Base-by-base conservation (phyloP, 768 basidiomycete species). In the Pleurotus djamor region DNA sequence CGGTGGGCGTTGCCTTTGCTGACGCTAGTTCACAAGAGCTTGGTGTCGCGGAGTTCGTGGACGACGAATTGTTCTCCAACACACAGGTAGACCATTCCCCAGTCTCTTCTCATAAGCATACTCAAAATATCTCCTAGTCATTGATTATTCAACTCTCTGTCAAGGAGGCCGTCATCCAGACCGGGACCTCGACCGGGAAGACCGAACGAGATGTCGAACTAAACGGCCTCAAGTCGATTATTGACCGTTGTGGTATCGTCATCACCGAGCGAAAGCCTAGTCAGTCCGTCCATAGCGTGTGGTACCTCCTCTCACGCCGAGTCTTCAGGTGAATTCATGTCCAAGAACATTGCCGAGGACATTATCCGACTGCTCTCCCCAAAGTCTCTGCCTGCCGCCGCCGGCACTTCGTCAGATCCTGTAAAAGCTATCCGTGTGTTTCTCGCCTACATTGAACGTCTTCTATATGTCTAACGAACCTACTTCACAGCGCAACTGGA, bases 21-120 rank as follows among this genome's bases (percentile, higher is more conserved):
- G 96, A 99, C 71, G 91, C 94, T 0, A 92, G 88, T 61, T 77
- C 86, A 5, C 85, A 93, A 17, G 84, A 91, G 66, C 79, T 99
- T 4, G 97, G 97, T 0, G 89, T 96, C 0, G 82, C 91, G 10
- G 94, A 98, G 61, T 98, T 93, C 65, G 84, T 88, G 6, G 97
- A 99, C 72, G 96, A 95, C 65, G 97, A 98, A 61, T 76, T 94
- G 13, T 98, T 96, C 72, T 95, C 94, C 0, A 99, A 98, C 66
- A 88, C 90, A 3, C 96, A 99, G 81, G 96, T 94, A n/a, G 44
- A 32, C 3, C 10, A 43, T 12, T 2, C 12, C 21, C 41, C 32
- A 60, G 44, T 74, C 58, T 12, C 14, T 47, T n/a, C 55, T 13
- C 45, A 21, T 9, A 28, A 57, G 17, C 50, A 37, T 17, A 28